A percentile compares a stretch with the other conserved stretches of the same genome.
Conservation (phyloP, 2,329 filamentous ascomycete species). For the Paraconiothyrium brasiliense region DNA sequence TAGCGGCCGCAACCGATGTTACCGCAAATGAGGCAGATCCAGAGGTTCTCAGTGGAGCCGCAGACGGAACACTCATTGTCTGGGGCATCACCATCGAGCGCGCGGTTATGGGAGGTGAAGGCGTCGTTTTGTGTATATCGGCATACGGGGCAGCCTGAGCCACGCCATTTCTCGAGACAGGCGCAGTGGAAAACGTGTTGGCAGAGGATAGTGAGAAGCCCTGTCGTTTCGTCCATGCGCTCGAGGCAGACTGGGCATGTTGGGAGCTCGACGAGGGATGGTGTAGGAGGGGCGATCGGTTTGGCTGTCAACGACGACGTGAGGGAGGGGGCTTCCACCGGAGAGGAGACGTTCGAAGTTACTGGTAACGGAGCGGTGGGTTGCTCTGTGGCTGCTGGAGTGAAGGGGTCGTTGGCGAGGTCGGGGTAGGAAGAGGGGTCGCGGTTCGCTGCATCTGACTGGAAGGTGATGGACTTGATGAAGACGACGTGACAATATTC, state of each 20-base stretch:
- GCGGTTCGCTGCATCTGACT: constrained; percentile 64
- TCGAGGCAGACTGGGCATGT: constrained; percentile 97
- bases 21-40: constrained; percentile 95
- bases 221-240: constrained; percentile 97
- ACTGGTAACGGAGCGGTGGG: constrained; percentile 47
- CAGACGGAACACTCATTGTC: constrained; percentile 84
- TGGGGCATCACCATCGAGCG: constrained; percentile 51
- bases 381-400: constrained; percentile 59
- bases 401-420: constrained; percentile 71
- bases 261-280: constrained; percentile 87
- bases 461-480: constrained; percentile 89
- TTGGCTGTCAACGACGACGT: constrained; percentile 64
- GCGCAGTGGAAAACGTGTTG: constrained; percentile 98
- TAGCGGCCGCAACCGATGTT: constrained; percentile 94
- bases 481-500: constrained; percentile 96
- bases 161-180: constrained; percentile 95
- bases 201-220: constrained; percentile 92
- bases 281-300: constrained; percentile 77
- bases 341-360: constrained; percentile 42
- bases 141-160: constrained; percentile 92
- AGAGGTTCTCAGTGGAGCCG: constrained; percentile 82
- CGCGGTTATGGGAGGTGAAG: constrained; percentile 35
- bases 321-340: constrained; percentile 43
- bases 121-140: constrained; percentile 79
- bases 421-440: constrained; percentile 65